A percentile compares a stretch with the other conserved stretches of the same genome.
These are phyloP conservation scores for Termitomyces sp. DNA, from an alignment of 768 basidiomycete species.

Conservation along the genomic window DNA sequence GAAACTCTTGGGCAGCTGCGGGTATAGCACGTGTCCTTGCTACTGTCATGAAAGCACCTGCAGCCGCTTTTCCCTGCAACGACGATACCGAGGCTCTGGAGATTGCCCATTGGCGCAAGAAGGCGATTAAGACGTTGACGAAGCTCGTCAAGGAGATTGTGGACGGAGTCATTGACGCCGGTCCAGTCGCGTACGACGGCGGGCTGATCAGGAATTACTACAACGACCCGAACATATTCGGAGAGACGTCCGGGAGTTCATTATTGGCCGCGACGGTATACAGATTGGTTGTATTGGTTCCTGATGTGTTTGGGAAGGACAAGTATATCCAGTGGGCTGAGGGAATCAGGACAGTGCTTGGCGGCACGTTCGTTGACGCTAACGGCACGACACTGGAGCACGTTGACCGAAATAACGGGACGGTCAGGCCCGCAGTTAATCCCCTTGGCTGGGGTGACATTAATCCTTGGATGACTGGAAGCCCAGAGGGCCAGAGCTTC, in stretches of 20 bases:
- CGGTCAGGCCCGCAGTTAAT: slow-evolving; percentile 31
- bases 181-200: slow-evolving; percentile 5
- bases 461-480: slow-evolving; percentile 27
- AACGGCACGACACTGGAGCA: slow-evolving; percentile 14
- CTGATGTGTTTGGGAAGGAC: slow-evolving; percentile 19
- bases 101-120: slow-evolving; percentile 20
- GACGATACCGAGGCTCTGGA: background rate
- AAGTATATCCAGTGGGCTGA: slow-evolving; percentile 36
- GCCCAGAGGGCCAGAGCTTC: slow-evolving; percentile 35
- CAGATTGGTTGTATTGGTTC: slow-evolving; percentile 31
- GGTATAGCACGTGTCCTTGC: slow-evolving; percentile 62
- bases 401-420: slow-evolving; percentile 26
- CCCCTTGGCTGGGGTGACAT: slow-evolving; percentile 30
- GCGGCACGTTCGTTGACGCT: slow-evolving; percentile 10
- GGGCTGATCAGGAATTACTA: slow-evolving; percentile 17
- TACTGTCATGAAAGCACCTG: slow-evolving; percentile 40
- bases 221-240: slow-evolving; percentile 15
- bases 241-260: slow-evolving; percentile 20
- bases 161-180: slow-evolving; percentile 16
- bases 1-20: slow-evolving; percentile 71
- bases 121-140: slow-evolving; percentile 18
- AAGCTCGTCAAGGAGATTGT: slow-evolving; percentile 23
- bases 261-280: slow-evolving; percentile 20
- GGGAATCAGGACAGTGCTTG: slow-evolving; percentile 22
- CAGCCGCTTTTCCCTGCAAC: slow-evolving; percentile 12